Percentiles rank a stretch among this genome's conserved stretches.
Conservation (phyloP, 441 rosid species). For the Mallotus japonicus region DNA sequence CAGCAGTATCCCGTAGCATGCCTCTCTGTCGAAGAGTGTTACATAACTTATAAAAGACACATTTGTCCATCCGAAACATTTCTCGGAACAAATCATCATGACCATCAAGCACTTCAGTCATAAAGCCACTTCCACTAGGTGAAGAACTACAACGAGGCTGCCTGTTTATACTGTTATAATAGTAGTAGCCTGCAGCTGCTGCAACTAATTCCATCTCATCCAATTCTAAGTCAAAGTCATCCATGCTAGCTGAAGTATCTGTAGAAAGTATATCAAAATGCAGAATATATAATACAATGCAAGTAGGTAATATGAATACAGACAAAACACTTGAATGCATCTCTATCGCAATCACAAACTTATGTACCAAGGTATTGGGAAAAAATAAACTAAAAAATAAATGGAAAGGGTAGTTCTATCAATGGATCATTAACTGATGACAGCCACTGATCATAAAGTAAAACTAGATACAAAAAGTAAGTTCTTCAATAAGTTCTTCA, state of each 20-base stretch:
- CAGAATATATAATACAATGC: slow-evolving; percentile 31
- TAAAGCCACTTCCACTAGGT: slow-evolving; percentile 44
- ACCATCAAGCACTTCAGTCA: slow-evolving; percentile 57
- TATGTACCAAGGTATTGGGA: background rate
- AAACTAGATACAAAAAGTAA: slow-evolving; percentile 32
- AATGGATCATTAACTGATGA: slow-evolving; percentile 25
- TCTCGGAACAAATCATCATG: slow-evolving; percentile 54
- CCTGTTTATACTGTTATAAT: slow-evolving; percentile 47
- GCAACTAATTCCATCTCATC: slow-evolving; percentile 88
- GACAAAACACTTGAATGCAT: slow-evolving; percentile 14
- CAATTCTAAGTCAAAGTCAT: slow-evolving; percentile 60
- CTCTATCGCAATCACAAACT: slow-evolving; percentile 3
- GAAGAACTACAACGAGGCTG: slow-evolving; percentile 39
- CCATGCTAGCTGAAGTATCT: slow-evolving; percentile 50
- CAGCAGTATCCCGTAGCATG: slow-evolving; percentile 63
- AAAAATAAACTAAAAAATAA: slow-evolving; percentile 8
- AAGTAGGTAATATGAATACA: slow-evolving; percentile 4
- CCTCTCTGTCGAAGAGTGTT: slow-evolving; percentile 52
- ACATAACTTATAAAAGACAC: slow-evolving; percentile 63
- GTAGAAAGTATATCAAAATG: slow-evolving; percentile 40
- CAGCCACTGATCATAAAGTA: slow-evolving; percentile 22
- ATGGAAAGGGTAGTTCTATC: slow-evolving; percentile 14
- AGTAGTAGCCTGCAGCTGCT: slow-evolving; percentile 72
- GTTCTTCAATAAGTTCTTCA: slow-evolving; percentile 20
- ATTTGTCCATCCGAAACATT: slow-evolving; percentile 81